Conservation (phyloP, 2,329 filamentous ascomycete species). For the Colletotrichum lupini region DNA sequence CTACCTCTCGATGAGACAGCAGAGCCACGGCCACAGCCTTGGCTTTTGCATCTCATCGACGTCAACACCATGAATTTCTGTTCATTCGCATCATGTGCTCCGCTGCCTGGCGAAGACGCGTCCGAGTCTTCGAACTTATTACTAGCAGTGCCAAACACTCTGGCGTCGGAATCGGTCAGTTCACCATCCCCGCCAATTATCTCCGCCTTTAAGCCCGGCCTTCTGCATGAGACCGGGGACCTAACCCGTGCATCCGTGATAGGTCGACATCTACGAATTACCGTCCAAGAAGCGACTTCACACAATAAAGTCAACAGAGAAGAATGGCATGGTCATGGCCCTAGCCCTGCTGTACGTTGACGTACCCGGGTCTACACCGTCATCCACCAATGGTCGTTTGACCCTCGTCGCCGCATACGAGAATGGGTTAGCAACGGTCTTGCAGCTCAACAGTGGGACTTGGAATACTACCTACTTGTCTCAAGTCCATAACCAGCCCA, state of each 20-base stretch:
- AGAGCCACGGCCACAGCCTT: conserved; percentile 72
- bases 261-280: conserved; percentile 86
- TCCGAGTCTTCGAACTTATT: conserved; percentile 54
- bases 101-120: background rate
- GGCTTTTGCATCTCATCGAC: conserved; percentile 84
- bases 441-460: conserved; percentile 58
- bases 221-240: conserved; percentile 5
- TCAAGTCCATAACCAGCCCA: conserved; percentile 80
- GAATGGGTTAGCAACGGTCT: conserved; percentile 79
- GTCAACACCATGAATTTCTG: conserved; percentile 98
- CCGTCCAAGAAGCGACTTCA: conserved; percentile 79
- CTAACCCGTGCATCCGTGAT: conserved; percentile 20
- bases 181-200: conserved; percentile 8
- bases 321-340: conserved; percentile 90
- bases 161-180: conserved; percentile 76
- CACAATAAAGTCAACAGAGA: conserved; percentile 60
- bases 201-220: conserved; percentile 24
- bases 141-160: conserved; percentile 83
- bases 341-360: conserved; percentile 68
- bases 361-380: conserved; percentile 38
- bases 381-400: conserved; percentile 47
- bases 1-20: conserved; percentile 75
- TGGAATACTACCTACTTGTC: conserved; percentile 70
- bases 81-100: conserved; percentile 74
- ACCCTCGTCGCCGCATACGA: conserved; percentile 85